A percentile compares a stretch with the other conserved stretches of the same genome.
phyloP scores from a whole-genome alignment of 2,329 filamentous ascomycete genomes.

The Corynespora cassiicola region DNA sequence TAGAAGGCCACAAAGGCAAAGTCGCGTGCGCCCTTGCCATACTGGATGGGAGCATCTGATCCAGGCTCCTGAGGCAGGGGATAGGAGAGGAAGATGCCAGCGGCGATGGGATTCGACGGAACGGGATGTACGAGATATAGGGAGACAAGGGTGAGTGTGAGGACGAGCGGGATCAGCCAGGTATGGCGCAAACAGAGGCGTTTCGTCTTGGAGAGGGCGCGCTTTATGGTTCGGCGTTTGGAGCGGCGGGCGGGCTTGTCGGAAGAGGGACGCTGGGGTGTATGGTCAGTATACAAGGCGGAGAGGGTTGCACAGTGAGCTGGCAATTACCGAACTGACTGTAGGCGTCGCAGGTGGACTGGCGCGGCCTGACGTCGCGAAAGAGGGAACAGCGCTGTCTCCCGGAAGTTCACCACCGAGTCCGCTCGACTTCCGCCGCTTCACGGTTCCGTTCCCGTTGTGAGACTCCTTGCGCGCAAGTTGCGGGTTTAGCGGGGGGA shows the following conservation, averaged over 20 bases:
- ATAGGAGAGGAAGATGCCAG: conserved; percentile 91
- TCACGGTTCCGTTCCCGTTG: conserved; percentile 21
- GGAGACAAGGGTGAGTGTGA: conserved; percentile 68
- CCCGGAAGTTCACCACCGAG: conserved; percentile 60
- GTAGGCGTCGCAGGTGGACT: conserved; percentile 26
- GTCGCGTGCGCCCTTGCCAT: conserved; percentile 88
- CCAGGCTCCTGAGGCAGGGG: conserved; percentile 63
- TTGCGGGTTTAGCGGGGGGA: conserved; percentile 33
- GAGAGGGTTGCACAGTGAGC: background rate
- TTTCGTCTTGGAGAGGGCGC: conserved; percentile 53
- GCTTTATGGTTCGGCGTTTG: conserved; percentile 55
- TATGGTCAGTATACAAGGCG: background rate
- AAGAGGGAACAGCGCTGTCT: conserved; percentile 58
- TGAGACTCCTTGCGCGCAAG: conserved; percentile 16
- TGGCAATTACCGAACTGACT: conserved; percentile 23
- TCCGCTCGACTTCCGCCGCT: conserved; percentile 54
- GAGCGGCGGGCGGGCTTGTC: conserved; percentile 42
- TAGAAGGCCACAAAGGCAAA: conserved; percentile 90
- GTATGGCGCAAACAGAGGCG: conserved; percentile 60
- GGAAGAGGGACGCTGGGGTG: conserved; percentile 33
- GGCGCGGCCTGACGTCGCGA: conserved; percentile 51
- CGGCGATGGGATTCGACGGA: conserved; percentile 77
- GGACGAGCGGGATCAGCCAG: conserved; percentile 71
- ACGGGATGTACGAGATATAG: conserved; percentile 79
- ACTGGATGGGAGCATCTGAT: conserved; percentile 63